A percentile compares a stretch with the other conserved stretches of the same genome.
phyloP scores from a whole-genome alignment of 169 alveolate species.

The Plasmodium gonderi region DNA sequence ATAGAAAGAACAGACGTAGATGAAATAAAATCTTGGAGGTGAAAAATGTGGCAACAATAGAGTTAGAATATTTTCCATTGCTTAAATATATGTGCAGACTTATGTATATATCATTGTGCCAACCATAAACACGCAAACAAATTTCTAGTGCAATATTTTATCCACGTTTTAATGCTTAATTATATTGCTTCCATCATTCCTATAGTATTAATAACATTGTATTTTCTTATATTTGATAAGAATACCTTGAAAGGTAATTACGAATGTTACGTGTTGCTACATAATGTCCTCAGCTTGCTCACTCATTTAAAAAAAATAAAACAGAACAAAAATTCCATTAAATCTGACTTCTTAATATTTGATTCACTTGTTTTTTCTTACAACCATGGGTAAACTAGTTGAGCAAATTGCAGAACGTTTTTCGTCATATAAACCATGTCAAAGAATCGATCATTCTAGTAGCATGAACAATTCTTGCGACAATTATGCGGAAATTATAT shows the following conservation, averaged over 20 bases:
- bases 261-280: not conserved
- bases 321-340: not conserved
- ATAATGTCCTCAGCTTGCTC: not conserved
- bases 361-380: not conserved
- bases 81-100: not conserved
- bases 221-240: not conserved
- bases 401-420: not conserved
- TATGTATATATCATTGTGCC: not conserved
- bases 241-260: not conserved
- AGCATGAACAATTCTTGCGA: not conserved
- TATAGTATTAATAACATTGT: not conserved
- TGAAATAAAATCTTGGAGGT: not conserved
- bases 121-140: not conserved
- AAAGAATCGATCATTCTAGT: not conserved
- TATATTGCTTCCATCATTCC: not conserved
- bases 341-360: not conserved
- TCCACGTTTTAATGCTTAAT: not conserved
- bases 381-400: not conserved
- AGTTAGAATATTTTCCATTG: not conserved
- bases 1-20: too few relatives aligned
- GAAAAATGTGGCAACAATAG: not conserved
- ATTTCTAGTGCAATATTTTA: not conserved
- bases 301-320: not conserved
- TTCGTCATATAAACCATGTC: not conserved
- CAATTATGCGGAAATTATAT: not conserved